Evolutionary conservation across 169 alveolate genomes (phyloP).

Genomic region (Eimeria necatrix): DNA sequence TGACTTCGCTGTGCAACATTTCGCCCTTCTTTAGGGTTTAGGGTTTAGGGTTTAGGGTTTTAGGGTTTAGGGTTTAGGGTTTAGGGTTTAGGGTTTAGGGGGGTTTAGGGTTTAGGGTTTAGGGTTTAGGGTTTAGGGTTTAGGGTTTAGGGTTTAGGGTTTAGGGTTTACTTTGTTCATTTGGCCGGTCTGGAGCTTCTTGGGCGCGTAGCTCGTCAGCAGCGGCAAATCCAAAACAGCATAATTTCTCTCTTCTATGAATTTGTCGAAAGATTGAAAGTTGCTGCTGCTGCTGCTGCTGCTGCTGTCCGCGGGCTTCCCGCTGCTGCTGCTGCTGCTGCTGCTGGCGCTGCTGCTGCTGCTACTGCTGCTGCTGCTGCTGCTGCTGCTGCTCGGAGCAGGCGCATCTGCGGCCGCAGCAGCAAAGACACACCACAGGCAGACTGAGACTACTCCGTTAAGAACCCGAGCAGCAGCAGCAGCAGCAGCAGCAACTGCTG

Average conservation of each 20-base stretch:
- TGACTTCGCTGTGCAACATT: no score
- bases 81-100: no score
- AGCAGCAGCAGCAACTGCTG: not conserved
- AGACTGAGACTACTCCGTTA: not conserved
- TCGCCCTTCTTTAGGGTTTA: no score
- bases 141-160: no score
- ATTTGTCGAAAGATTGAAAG: conserved; percentile 92
- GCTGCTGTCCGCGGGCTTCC: not conserved
- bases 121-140: not conserved
- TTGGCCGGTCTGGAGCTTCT: conserved; percentile 83
- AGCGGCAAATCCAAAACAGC: conserved; percentile 89
- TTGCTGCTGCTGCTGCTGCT: conserved; percentile 79
- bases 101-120: not conserved
- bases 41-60: no score
- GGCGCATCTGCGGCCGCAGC: not conserved
- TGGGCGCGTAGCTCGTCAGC: conserved; percentile 84
- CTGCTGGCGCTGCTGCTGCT: no score
- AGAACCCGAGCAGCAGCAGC: not conserved
- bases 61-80: no score
- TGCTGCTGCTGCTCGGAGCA: not conserved
- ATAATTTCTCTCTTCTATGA: conserved; percentile 87
- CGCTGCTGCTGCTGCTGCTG: no score
- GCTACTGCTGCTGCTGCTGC: not conserved
- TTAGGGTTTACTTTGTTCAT: conserved; percentile 86
- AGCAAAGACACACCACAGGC: not conserved